Base-by-base conservation (phyloP, 495 filamentous ascomycete species). In the Penicillium parvum region DNA sequence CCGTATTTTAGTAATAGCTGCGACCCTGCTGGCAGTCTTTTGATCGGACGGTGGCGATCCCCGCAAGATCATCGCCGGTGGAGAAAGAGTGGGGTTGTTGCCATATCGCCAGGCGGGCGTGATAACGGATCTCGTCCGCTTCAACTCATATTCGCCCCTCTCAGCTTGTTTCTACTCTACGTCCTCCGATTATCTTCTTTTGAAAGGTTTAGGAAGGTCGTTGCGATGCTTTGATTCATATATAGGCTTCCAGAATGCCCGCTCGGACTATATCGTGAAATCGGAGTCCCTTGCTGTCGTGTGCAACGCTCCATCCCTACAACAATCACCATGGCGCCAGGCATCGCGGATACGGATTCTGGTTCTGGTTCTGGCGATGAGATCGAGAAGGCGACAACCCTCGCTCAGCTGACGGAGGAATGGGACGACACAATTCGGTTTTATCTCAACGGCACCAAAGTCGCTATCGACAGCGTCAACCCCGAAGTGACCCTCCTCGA, bases 391-490 rank as follows among this genome's bases (percentile, higher is more conserved):
- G 58, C 63, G 23, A 44, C 50, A 25, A 68, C 71, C 20, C 61
- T 88, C 18, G 52, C 66, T 16, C 65, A 76, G 15, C 61, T 88
- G 19, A 84, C 84, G 3, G 73, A 74, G 25, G 61, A 73, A 18
- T 90, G 85, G 70, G 76, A 82, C 45, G 77, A 82, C 57, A 76
- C 79, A 1, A 57, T 96, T 35, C 77, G 80, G 1, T 96, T 98
- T 70, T 96, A 90, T 64, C 81, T 98, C 21, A 98, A 98, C 60
- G 91, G 91, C 40, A 92, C 92, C n/a, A 86, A 84, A 44, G 85
- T 96, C 32, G 74, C 79, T 1, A 71, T 97, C 6, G 88, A 95
- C 47, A 77, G 85, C 0, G 70, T 87, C 44, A 87, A 96, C 56
- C 91, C 91, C 0, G 91, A 96, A 53, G 69, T 92, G n/a, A 97